phyloP scores from a whole-genome alignment of 257 asterid species.

The Nicotiana sylvestris region DNA sequence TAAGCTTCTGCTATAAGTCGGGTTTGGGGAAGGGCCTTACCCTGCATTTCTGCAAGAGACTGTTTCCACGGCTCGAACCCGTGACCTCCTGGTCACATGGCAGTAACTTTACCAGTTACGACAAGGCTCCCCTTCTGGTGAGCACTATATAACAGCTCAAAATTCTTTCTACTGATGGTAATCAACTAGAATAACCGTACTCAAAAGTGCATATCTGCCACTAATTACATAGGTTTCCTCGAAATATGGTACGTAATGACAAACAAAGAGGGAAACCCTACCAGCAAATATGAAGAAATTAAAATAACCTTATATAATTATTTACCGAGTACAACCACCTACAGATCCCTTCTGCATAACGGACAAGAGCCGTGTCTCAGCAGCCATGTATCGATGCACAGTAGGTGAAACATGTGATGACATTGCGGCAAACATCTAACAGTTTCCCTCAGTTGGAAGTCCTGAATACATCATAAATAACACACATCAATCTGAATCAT shows the following conservation, averaged over 20 bases:
- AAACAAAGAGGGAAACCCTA: slow-evolving; percentile 24
- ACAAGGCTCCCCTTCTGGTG: not conserved
- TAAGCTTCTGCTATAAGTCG: too few species aligned
- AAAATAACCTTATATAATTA: slow-evolving; percentile 24
- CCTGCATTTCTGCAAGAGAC: too few species aligned
- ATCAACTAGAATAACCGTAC: slow-evolving; percentile 32
- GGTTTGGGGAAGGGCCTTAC: too few species aligned
- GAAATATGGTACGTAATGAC: slow-evolving; percentile 24
- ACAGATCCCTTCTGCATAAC: slow-evolving; percentile 74
- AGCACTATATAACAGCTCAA: slow-evolving; percentile 9
- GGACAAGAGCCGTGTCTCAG: slow-evolving; percentile 83
- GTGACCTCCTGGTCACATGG: too few species aligned
- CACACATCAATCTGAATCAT: not conserved
- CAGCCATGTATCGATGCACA: slow-evolving; percentile 77
- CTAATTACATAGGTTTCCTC: slow-evolving; percentile 25
- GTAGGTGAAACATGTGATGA: slow-evolving; percentile 75
- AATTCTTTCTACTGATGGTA: slow-evolving; percentile 38
- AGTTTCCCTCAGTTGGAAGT: slow-evolving; percentile 66
- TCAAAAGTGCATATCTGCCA: slow-evolving; percentile 20
- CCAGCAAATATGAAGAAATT: slow-evolving; percentile 31
- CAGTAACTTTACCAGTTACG: too few species aligned
- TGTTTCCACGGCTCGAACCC: too few species aligned
- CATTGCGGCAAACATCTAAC: slow-evolving; percentile 72
- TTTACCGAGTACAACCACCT: slow-evolving; percentile 25
- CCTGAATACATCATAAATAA: slow-evolving; percentile 28